Percentiles rank a stretch among this genome's conserved stretches.
phyloP scores from a whole-genome alignment of 768 basidiomycete genomes.

The Suillus fuscotomentosus region DNA sequence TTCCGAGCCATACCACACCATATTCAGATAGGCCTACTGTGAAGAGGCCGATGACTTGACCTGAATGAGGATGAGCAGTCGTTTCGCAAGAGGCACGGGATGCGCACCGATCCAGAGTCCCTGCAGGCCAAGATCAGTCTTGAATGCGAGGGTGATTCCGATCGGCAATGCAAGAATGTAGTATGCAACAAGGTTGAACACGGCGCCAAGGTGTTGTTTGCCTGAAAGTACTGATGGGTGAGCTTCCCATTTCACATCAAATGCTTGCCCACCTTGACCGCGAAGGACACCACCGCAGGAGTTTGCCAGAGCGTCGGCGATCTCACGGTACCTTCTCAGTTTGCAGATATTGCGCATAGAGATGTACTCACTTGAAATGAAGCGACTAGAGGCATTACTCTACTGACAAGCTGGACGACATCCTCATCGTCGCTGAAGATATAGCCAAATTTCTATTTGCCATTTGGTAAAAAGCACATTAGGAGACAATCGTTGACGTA shows the following conservation, averaged over 20 bases:
- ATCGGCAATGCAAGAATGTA: slow-evolving; percentile 53
- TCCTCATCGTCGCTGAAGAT: slow-evolving; percentile 64
- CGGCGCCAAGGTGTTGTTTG: slow-evolving; percentile 69
- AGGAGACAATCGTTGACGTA: slow-evolving; percentile 26
- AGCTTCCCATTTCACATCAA: not conserved
- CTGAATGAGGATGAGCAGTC: slow-evolving; percentile 32
- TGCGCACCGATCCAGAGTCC: slow-evolving; percentile 51
- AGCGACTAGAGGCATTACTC: slow-evolving; percentile 53
- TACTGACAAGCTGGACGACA: slow-evolving; percentile 48
- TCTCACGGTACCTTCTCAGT: slow-evolving; percentile 24
- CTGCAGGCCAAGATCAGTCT: slow-evolving; percentile 39
- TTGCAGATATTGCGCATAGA: not conserved
- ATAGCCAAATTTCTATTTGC: slow-evolving; percentile 53
- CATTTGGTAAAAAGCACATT: not conserved
- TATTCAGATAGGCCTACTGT: slow-evolving; percentile 72
- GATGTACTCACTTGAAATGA: slow-evolving; percentile 44
- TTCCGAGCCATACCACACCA: slow-evolving; percentile 52
- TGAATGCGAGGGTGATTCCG: slow-evolving; percentile 51
- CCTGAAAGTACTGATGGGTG: slow-evolving; percentile 23
- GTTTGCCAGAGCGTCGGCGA: slow-evolving; percentile 51
- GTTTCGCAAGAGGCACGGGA: not conserved
- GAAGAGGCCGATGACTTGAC: slow-evolving; percentile 73
- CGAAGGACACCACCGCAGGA: slow-evolving; percentile 50
- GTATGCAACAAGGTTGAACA: slow-evolving; percentile 70
- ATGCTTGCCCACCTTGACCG: slow-evolving; percentile 38